phyloP scores from a whole-genome alignment of 2,329 filamentous ascomycete species.

The Alternaria tenuissima region DNA sequence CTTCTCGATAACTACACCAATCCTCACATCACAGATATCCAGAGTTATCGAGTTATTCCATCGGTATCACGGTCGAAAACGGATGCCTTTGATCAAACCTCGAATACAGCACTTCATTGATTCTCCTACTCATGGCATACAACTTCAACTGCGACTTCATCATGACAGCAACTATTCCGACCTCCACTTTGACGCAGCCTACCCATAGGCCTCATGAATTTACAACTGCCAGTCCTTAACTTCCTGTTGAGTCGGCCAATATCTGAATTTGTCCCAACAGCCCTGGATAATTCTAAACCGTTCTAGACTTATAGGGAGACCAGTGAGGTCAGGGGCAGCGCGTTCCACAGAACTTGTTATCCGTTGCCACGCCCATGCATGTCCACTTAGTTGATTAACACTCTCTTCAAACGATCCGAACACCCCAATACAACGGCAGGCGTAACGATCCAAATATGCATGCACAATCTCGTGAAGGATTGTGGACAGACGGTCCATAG shows the following conservation, averaged over 20 bases:
- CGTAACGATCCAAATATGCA: background rate
- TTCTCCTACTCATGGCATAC: background rate
- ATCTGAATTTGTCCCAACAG: background rate
- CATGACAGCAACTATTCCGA: background rate
- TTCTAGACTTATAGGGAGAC: background rate
- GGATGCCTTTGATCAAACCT: background rate
- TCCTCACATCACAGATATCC: background rate
- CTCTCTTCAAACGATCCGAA: background rate
- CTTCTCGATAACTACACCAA: background rate
- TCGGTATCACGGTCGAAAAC: background rate
- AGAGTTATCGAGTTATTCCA: background rate
- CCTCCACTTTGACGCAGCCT: background rate
- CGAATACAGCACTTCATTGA: background rate
- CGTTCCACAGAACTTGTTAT: background rate
- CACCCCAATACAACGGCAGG: background rate
- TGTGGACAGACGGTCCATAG: background rate
- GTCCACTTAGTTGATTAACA: fast-evolving
- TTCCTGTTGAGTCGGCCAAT: background rate
- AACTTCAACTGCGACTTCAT: background rate
- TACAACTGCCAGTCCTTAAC: background rate
- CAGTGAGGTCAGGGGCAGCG: background rate
- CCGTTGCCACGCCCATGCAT: background rate
- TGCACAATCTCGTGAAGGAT: background rate
- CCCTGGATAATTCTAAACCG: background rate
- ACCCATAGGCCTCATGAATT: background rate